Conservation (phyloP, 306 rosid genomes). For the Dalbergia cochinchinensis region DNA sequence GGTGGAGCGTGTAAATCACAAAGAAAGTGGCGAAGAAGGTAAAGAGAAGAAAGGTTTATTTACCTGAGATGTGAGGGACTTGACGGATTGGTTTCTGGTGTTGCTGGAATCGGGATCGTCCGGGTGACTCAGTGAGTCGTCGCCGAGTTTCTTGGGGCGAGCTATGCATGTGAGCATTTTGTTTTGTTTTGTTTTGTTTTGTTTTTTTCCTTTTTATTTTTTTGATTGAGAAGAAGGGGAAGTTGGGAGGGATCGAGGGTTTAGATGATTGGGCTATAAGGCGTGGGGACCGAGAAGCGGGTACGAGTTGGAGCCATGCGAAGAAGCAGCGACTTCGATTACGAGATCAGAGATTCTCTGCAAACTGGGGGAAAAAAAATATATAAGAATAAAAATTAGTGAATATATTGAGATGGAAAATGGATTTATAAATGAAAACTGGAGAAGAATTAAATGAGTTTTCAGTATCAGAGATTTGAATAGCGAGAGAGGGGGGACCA, state of each 20-base stretch:
- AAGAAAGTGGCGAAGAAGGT: not conserved
- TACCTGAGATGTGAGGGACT: constrained; percentile 87
- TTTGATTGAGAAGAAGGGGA: not conserved
- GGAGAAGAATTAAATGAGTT: not conserved
- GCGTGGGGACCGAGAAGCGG: constrained; percentile 38
- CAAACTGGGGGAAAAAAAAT: not conserved
- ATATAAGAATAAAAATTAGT: not conserved
- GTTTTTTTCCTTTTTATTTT: not conserved
- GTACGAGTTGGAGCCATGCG: constrained; percentile 29
- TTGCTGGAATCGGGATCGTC: constrained; percentile 62
- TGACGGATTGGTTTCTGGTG: constrained; percentile 57
- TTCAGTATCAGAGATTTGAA: not conserved
- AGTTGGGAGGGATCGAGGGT: not conserved
- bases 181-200: not conserved
- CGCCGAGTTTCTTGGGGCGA: constrained; percentile 88
- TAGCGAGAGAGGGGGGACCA: constrained; percentile 34
- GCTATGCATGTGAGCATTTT: constrained; percentile 94
- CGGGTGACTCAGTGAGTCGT: constrained; percentile 64
- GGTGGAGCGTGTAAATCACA: not conserved
- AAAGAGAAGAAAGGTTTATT: not conserved
- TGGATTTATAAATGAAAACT: not conserved
- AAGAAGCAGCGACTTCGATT: constrained; percentile 39
- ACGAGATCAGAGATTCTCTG: constrained; percentile 54
- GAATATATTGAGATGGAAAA: constrained; percentile 32
- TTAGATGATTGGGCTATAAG: constrained; percentile 7